Base-by-base conservation (phyloP, 164 flowering plant genomes). In the Stephania japonica region DNA sequence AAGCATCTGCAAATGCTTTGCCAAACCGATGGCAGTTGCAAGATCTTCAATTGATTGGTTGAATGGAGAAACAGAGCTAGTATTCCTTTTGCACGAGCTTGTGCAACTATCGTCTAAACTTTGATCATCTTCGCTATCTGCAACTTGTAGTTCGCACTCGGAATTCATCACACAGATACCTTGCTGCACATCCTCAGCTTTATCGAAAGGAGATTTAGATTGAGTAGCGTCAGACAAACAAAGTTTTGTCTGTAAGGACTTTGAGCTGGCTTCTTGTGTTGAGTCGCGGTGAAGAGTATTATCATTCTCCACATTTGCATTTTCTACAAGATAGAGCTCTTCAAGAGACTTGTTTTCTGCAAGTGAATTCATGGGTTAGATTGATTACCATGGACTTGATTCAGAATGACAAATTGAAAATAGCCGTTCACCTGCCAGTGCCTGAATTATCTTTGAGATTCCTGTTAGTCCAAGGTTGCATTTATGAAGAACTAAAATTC, bases 311-410 rank as follows among this genome's bases (percentile, higher is more conserved):
- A 64, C 49, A 78, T 75, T 53, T 21, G 74, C 80, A 85, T 91
- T 95, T 78, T 80, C 90, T 63, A 91, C 86, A 63, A 95, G 89
- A 84, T 85, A 80, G 76, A 95, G 93, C 79, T 95, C 99, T 74
- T 91, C 91, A 38, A 95, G 80, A 64, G 81, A 75, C 38, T 76
- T 50, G 65, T 93, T 91, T 50, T 74, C 94, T 92, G 86, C 75
- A 59, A 75, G 21, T 67, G 43, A 78, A 65, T 59, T 23, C 61
- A 27, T 71, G 18, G 42, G 73, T 56, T 50, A 59, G 49, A 67
- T 26, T 69, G 70, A 50, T 14, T 75, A 25, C 23, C 23, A 71
- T 8, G 14, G 44, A 68, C 4, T 38, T 18, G 44, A 21, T 9
- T 19, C 23, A 49, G 61, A 67, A 21, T 43, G 56, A 71, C 11